These are phyloP conservation scores for Alisma plantagoaquatica DNA, from an alignment of 106 monocot genomes.

Conservation along the genomic window DNA sequence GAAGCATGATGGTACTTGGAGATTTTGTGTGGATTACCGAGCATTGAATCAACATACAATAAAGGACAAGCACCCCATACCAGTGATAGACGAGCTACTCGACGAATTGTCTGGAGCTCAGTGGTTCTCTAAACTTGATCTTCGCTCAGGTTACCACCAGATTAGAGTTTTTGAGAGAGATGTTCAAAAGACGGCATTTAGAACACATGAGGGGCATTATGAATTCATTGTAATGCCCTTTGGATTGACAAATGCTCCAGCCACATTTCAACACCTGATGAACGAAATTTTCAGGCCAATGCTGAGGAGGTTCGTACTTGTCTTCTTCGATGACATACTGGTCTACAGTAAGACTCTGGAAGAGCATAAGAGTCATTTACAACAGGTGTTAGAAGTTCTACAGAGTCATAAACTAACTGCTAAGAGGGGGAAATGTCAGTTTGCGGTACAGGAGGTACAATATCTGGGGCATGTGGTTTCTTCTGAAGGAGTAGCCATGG, in stretches of 20 bases:
- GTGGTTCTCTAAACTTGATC: conserved; percentile 2
- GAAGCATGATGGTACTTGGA: neutral
- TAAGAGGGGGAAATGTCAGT: neutral
- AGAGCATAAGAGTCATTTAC: neutral
- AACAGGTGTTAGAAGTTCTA: neutral
- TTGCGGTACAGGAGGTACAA: neutral
- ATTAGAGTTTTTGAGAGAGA: neutral
- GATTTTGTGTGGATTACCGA: conserved; percentile 2
- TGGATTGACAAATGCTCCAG: conserved; percentile 5
- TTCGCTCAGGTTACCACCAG: conserved; percentile 1
- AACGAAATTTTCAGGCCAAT: conserved; percentile 4
- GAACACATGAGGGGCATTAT: neutral
- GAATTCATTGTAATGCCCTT: conserved; percentile 9
- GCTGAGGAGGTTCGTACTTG: neutral
- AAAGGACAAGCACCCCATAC: neutral
- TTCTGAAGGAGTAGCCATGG: neutral
- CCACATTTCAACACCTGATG: conserved; percentile 1
- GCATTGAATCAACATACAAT: neutral
- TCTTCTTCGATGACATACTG: conserved; percentile 11
- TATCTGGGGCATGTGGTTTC: conserved; percentile 7
- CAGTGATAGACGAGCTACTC: neutral
- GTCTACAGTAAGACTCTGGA: neutral
- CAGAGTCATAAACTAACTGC: neutral
- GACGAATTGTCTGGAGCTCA: neutral
- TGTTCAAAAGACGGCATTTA: neutral